Evolutionary conservation across 768 basidiomycete genomes (phyloP).

Genomic region (Clathrus columnatus): DNA sequence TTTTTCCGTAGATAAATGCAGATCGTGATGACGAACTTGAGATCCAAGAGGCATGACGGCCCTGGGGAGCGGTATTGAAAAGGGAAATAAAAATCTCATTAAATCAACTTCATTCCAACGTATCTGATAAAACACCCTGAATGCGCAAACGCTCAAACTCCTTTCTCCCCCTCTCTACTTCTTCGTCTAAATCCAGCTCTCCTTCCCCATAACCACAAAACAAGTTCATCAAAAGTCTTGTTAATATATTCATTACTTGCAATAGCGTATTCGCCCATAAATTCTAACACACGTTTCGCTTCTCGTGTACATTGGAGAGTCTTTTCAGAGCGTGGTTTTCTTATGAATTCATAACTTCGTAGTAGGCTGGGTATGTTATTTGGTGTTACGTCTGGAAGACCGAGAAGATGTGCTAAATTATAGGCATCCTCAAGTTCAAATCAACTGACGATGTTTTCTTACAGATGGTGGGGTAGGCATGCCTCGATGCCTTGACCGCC

Average conservation of each 20-base stretch:
- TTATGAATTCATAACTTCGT: constrained; percentile 22
- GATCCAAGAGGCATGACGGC: no score
- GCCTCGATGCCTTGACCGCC: constrained; percentile 37
- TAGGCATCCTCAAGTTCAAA: not conserved
- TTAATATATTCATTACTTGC: constrained; percentile 31
- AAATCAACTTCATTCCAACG: no score
- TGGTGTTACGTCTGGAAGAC: constrained; percentile 27
- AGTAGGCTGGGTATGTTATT: constrained; percentile 17
- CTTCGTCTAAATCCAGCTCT: constrained; percentile 7
- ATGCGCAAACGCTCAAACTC: not conserved
- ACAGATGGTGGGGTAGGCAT: constrained; percentile 9
- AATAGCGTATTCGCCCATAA: constrained; percentile 30
- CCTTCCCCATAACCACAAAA: constrained; percentile 53
- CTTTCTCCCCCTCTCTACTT: constrained; percentile 4
- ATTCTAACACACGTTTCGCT: constrained; percentile 21
- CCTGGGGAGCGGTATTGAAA: no score
- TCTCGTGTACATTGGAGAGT: constrained; percentile 17
- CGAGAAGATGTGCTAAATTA: constrained; percentile 31
- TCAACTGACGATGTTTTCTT: not conserved
- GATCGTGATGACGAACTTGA: no score
- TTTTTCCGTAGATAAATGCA: no score
- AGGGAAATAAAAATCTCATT: no score
- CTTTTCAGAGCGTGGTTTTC: constrained; percentile 19
- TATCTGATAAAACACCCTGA: no score
- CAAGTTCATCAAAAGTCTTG: constrained; percentile 37